Evolutionary conservation across 1,284 basidiomycete species (phyloP).

Genomic region (Bondarzewia mesenterica): DNA sequence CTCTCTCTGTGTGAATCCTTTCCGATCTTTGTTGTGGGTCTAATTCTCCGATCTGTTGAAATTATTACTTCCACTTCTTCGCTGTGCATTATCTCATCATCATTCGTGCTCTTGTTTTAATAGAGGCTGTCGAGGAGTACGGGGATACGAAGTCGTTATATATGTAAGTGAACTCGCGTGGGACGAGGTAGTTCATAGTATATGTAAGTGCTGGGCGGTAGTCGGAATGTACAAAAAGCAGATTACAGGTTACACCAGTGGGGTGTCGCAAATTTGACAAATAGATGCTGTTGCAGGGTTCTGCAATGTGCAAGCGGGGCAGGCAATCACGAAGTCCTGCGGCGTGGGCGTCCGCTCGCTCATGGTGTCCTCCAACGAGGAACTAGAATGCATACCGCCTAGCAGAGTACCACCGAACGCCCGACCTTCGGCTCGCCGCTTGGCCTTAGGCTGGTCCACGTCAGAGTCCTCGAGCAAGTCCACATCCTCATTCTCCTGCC

Average conservation of each 20-base stretch:
- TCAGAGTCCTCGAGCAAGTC: conserved; percentile 43
- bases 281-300: conserved; percentile 11
- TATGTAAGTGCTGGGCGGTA: neutral
- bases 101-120: conserved; percentile 1
- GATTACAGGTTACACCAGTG: conserved; percentile 1
- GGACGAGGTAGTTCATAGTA: too few relatives aligned
- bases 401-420: conserved; percentile 72
- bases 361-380: conserved; percentile 9
- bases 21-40: conserved; percentile 4
- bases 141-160: neutral
- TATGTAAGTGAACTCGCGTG: neutral
- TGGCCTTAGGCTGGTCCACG: conserved; percentile 31
- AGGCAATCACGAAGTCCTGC: conserved; percentile 6
- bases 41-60: conserved; percentile 1
- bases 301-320: conserved; percentile 13
- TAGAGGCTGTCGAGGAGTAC: neutral
- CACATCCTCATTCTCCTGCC: conserved; percentile 51
- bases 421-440: conserved; percentile 46
- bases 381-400: conserved; percentile 23
- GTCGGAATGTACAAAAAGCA: neutral
- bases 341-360: conserved; percentile 12
- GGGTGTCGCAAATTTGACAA: conserved; percentile 10
- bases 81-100: conserved; percentile 5
- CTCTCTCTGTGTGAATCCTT: neutral
- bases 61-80: conserved; percentile 3